Evolutionary conservation across 2,329 filamentous ascomycete species (phyloP).

Genomic region (Fusarium sp.): DNA sequence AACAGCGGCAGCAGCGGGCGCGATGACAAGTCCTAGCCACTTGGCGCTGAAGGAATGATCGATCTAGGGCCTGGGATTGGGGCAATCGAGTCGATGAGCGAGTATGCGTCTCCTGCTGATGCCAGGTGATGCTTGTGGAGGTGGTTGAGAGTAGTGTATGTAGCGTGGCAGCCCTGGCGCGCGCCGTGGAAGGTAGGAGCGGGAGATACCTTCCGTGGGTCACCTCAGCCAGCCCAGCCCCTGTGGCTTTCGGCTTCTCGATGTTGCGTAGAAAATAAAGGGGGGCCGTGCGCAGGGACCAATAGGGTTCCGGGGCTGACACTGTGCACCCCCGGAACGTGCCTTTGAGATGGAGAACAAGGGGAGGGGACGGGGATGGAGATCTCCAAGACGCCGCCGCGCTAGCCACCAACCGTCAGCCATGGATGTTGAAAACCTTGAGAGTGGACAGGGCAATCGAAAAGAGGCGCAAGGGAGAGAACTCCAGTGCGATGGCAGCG

Average conservation of each 20-base stretch:
- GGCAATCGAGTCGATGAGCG: neutral
- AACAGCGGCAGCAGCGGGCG: neutral
- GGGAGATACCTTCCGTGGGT: neutral
- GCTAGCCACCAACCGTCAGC: neutral
- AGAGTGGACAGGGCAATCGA: neutral
- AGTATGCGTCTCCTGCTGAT: neutral
- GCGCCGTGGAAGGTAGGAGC: neutral
- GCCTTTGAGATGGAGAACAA: neutral
- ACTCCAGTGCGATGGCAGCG: conserved; percentile 8
- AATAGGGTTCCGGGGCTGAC: conserved; percentile 8
- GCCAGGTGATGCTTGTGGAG: neutral
- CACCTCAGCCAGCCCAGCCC: conserved; percentile 1
- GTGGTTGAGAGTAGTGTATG: neutral
- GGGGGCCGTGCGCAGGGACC: conserved; percentile 23
- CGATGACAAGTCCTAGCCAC: neutral
- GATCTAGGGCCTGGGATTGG: neutral
- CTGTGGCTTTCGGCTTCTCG: conserved; percentile 15
- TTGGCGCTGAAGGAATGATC: conserved; percentile 13
- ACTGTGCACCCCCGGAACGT: conserved; percentile 16
- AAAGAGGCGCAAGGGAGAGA: neutral
- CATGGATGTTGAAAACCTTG: neutral
- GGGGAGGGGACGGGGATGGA: neutral
- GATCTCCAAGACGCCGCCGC: neutral
- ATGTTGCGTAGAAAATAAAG: conserved; percentile 11
- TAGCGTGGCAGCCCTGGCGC: neutral